These are phyloP conservation scores for Discostella stelligeroides DNA, from an alignment of 108 stramenopile genomes.

Conservation along the genomic window DNA sequence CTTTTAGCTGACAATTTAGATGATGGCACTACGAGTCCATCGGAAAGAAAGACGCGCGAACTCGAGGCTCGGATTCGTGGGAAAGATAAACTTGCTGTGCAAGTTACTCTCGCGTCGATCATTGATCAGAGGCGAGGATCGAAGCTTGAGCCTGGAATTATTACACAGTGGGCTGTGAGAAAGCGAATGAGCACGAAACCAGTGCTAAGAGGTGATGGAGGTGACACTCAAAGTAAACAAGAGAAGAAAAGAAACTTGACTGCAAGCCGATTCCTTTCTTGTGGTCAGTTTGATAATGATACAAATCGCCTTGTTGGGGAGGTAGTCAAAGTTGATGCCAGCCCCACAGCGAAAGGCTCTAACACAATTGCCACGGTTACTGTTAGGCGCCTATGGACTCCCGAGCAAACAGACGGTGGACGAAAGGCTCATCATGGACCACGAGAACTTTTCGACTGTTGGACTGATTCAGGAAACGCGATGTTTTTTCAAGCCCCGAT, in stretches of 20 bases:
- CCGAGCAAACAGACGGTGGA: conserved; percentile 63
- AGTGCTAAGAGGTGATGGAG: conserved; percentile 64
- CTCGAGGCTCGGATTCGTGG: conserved; percentile 63
- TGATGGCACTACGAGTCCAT: conserved; percentile 18
- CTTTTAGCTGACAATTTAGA: conserved; percentile 34
- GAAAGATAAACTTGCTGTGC: conserved; percentile 53
- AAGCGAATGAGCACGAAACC: conserved; percentile 58
- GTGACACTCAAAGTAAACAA: conserved; percentile 63
- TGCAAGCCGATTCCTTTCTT: conserved; percentile 14
- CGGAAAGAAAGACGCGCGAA: conserved; percentile 38
- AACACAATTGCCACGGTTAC: conserved; percentile 62
- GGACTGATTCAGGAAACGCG: conserved; percentile 1
- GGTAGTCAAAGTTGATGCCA: conserved; percentile 54
- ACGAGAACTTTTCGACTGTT: conserved; percentile 51
- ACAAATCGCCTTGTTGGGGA: too few species aligned
- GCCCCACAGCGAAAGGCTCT: conserved; percentile 8
- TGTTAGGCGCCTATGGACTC: conserved; percentile 57
- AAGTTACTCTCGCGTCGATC: conserved; percentile 38
- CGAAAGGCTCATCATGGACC: conserved; percentile 41
- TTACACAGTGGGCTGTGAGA: conserved; percentile 65
- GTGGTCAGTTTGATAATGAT: too few species aligned
- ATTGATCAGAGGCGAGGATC: conserved; percentile 29
- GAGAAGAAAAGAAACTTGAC: conserved; percentile 72
- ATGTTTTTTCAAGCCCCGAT: conserved; percentile 52
- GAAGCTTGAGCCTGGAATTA: conserved; percentile 12